Percentiles rank a stretch among this genome's conserved stretches.
These are phyloP conservation scores for Iberis pinnata DNA, from an alignment of 345 rosid species.

Conservation along the genomic window DNA sequence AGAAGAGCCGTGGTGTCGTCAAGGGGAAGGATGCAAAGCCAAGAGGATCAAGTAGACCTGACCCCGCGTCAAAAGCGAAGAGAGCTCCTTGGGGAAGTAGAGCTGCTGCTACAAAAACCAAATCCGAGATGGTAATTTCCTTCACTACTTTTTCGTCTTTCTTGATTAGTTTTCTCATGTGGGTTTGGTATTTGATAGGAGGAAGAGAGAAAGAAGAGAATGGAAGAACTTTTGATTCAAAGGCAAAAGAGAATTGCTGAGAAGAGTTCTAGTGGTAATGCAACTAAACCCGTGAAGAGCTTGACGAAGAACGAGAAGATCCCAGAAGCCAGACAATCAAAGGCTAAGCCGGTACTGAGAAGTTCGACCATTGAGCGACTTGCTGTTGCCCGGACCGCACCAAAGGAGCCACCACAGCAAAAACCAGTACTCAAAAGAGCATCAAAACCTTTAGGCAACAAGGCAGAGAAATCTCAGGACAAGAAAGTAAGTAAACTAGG, in stretches of 20 bases:
- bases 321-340: constrained; percentile 36
- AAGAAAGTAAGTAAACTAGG: constrained; percentile 31
- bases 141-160: background rate
- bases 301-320: constrained; percentile 35
- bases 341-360: constrained; percentile 54
- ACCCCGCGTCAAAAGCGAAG: constrained; percentile 40
- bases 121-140: constrained; percentile 52
- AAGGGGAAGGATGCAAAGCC: constrained; percentile 50
- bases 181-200: constrained; percentile 43
- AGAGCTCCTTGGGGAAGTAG: constrained; percentile 59
- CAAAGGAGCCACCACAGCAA: constrained; percentile 44
- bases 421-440: constrained; percentile 38
- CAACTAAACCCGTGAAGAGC: constrained; percentile 27
- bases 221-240: constrained; percentile 61
- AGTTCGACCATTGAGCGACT: constrained; percentile 88
- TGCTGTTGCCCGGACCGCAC: constrained; percentile 48
- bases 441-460: constrained; percentile 27
- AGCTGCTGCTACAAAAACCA: constrained; percentile 47
- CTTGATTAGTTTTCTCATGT: constrained; percentile 10
- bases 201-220: constrained; percentile 73
- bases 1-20: constrained; percentile 30
- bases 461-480: constrained; percentile 34
- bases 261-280: constrained; percentile 49
- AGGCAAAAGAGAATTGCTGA: constrained; percentile 93
- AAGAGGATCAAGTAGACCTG: constrained; percentile 46